A percentile compares a stretch with the other conserved stretches of the same genome.
phyloP scores from a whole-genome alignment of 2,329 filamentous ascomycete species.

The Fusarium acutatum region DNA sequence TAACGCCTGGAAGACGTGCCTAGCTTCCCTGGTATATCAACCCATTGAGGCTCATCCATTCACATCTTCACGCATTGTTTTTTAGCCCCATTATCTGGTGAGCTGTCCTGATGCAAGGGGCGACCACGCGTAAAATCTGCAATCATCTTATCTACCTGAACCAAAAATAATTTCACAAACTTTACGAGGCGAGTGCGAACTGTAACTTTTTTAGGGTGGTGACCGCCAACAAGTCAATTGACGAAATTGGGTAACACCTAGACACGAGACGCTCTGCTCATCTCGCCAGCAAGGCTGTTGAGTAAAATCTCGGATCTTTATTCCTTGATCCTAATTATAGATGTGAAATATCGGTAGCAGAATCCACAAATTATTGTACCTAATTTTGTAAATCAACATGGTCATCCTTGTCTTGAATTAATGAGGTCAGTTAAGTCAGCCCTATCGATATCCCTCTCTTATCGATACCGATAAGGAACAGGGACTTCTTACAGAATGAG shows the following conservation, averaged over 20 bases:
- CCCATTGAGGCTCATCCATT: too few relatives aligned
- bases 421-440: neutral
- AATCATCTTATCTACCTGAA: accelerated
- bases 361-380: neutral
- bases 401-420: neutral
- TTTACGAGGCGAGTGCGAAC: neutral
- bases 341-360: accelerated
- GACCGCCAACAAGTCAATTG: neutral
- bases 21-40: too few relatives aligned
- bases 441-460: neutral
- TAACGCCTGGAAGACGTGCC: too few relatives aligned
- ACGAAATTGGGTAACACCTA: neutral
- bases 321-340: neutral
- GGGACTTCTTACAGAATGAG: accelerated
- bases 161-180: too few relatives aligned
- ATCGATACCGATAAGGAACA: neutral
- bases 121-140: neutral
- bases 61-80: too few relatives aligned
- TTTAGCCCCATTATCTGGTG: neutral
- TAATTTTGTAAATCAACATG: neutral
- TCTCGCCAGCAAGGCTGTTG: neutral
- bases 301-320: neutral
- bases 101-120: neutral
- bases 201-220: neutral
- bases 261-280: neutral